Evolutionary conservation across 192 early-diverging fungal species (phyloP).

Genomic region (Linnemannia schmuckeri): DNA sequence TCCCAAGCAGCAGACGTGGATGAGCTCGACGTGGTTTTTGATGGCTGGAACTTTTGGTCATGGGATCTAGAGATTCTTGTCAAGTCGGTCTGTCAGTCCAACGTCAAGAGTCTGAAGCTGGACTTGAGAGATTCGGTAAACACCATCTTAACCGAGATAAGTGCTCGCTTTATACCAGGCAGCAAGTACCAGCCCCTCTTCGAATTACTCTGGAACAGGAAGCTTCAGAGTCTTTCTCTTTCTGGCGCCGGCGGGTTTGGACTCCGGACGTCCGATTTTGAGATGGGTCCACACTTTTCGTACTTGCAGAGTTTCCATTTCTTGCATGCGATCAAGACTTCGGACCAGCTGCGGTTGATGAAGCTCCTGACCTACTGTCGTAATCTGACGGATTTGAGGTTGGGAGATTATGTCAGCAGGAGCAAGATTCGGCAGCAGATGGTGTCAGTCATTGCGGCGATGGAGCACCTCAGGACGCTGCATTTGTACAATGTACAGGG

Average conservation of each 20-base stretch:
- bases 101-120: constrained; percentile 2
- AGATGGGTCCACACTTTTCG: background rate
- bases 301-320: background rate
- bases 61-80: constrained; percentile 10
- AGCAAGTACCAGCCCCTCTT: background rate
- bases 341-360: background rate
- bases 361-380: background rate
- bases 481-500: background rate
- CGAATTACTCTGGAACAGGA: background rate
- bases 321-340: background rate
- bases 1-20: constrained; percentile 1
- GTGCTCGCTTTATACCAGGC: background rate
- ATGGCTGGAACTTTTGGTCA: background rate
- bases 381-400: background rate
- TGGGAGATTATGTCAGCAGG: background rate
- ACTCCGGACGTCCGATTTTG: background rate
- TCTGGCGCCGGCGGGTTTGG: background rate
- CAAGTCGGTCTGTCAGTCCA: background rate
- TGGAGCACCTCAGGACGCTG: background rate
- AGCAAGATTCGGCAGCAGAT: background rate
- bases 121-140: background rate
- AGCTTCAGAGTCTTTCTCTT: background rate
- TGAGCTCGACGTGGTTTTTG: constrained; percentile 14
- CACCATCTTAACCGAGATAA: background rate
- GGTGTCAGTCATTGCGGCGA: background rate